Conservation (phyloP, 2,329 filamentous ascomycete species). For the Aspergillus unguis region DNA sequence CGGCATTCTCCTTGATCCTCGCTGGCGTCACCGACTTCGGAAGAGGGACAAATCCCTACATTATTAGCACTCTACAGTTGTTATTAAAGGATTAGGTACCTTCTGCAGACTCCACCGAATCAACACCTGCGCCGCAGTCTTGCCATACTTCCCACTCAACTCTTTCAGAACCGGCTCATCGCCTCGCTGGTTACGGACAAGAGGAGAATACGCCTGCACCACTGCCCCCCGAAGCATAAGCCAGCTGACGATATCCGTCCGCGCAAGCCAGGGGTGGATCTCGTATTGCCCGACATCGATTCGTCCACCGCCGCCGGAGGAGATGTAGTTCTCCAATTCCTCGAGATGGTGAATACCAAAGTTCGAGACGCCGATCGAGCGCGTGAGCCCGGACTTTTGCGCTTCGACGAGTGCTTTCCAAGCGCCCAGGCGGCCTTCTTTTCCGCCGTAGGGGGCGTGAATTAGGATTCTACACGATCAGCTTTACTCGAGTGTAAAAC, state of each 20-base stretch:
- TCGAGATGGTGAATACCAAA: conserved; percentile 40
- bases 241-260: conserved; percentile 78
- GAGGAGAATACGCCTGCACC: conserved; percentile 55
- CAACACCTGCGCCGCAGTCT: conserved; percentile 57
- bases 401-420: conserved; percentile 43
- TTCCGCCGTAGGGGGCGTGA: conserved; percentile 40
- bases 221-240: conserved; percentile 61
- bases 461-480: conserved; percentile 32
- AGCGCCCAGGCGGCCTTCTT: conserved; percentile 36
- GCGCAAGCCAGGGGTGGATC: conserved; percentile 80
- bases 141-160: conserved; percentile 55
- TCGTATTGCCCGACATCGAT: conserved; percentile 86
- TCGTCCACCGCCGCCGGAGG: conserved; percentile 53
- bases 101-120: conserved; percentile 61
- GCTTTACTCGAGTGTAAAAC: background rate
- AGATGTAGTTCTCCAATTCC: conserved; percentile 40
- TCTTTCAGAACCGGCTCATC: conserved; percentile 53
- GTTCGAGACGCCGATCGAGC: conserved; percentile 43
- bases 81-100: conserved; percentile 28
- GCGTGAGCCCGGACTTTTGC: conserved; percentile 37
- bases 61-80: background rate
- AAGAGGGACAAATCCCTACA: conserved; percentile 58
- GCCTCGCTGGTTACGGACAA: conserved; percentile 46
- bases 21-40: conserved; percentile 61
- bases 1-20: conserved; percentile 59